Evolutionary conservation across 2,329 filamentous ascomycete species (phyloP).

Genomic region (Ramularia endophylla): DNA sequence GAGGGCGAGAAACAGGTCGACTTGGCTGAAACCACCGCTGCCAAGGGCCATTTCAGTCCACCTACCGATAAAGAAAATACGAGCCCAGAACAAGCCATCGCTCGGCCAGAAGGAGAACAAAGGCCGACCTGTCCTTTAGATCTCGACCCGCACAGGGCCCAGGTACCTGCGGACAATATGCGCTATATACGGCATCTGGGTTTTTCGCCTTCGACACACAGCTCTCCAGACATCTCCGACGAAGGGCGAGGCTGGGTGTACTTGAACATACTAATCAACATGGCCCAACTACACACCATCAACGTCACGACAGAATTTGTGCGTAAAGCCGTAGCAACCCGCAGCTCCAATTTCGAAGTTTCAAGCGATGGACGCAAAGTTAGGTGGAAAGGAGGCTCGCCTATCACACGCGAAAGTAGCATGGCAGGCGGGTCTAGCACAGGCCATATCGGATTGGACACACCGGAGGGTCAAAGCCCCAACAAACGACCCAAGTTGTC

Average conservation of each 20-base stretch:
- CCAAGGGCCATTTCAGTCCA: slow-evolving; percentile 1
- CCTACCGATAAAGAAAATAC: slow-evolving; percentile 5
- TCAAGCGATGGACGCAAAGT: slow-evolving; percentile 73
- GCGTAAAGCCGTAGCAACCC: slow-evolving; percentile 61
- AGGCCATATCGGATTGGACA: slow-evolving; percentile 13
- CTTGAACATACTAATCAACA: slow-evolving; percentile 69
- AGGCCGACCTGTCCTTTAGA: slow-evolving; percentile 71
- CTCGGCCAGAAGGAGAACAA: slow-evolving; percentile 48
- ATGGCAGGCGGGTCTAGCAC: slow-evolving; percentile 37
- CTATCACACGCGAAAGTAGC: slow-evolving; percentile 57
- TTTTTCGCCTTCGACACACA: slow-evolving; percentile 54
- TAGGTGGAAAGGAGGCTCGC: slow-evolving; percentile 66
- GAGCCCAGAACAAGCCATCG: neutral
- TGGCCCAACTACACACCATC: slow-evolving; percentile 79
- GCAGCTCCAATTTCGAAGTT: slow-evolving; percentile 70
- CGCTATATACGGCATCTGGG: slow-evolving; percentile 72
- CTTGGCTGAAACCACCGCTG: slow-evolving; percentile 3
- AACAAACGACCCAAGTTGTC: slow-evolving; percentile 26
- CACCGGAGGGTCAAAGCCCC: slow-evolving; percentile 20
- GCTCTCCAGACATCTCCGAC: slow-evolving; percentile 47
- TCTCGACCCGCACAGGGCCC: slow-evolving; percentile 69
- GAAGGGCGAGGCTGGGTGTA: slow-evolving; percentile 76
- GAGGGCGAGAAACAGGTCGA: slow-evolving; percentile 22
- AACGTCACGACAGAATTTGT: slow-evolving; percentile 77
- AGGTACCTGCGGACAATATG: slow-evolving; percentile 71